A percentile compares a stretch with the other conserved stretches of the same genome.
phyloP scores from a whole-genome alignment of 345 rosid species.

The Gossypium herbaceum region DNA sequence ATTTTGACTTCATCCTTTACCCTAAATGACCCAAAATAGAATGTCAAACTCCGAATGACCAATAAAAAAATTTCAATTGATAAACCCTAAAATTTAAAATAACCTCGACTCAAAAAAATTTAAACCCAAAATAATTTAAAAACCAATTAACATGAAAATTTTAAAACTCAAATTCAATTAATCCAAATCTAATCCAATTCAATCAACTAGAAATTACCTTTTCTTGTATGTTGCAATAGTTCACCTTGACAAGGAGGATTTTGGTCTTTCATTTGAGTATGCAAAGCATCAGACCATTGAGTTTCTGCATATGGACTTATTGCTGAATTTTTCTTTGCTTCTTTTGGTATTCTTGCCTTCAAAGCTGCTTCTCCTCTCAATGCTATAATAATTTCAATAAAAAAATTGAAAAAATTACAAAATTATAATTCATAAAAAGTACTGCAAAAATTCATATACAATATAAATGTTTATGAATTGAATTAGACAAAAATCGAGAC shows the following conservation, averaged over 20 bases:
- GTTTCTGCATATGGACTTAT: constrained; percentile 74
- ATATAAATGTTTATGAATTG: too few species aligned
- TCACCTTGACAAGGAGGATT: constrained; percentile 59
- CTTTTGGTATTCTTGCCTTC: constrained; percentile 72
- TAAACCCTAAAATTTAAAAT: too few species aligned
- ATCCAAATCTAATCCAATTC: too few species aligned
- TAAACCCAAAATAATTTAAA: background rate
- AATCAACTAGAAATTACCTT: constrained; percentile 37
- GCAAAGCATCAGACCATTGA: constrained; percentile 37
- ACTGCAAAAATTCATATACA: too few species aligned
- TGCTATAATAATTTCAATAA: constrained; percentile 33
- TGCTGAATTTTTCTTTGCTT: constrained; percentile 79
- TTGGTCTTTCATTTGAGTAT: constrained; percentile 35
- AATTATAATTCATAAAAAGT: background rate
- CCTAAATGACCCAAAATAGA: too few species aligned
- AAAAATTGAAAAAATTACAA: background rate
- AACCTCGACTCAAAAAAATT: background rate
- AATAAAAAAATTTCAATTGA: too few species aligned
- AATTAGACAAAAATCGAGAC: too few species aligned
- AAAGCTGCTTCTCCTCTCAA: constrained; percentile 87
- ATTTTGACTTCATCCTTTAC: too few species aligned
- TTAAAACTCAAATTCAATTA: background rate
- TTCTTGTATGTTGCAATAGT: constrained; percentile 60
- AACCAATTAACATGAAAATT: too few species aligned
- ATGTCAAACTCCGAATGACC: too few species aligned